A percentile compares a stretch with the other conserved stretches of the same genome.
phyloP scores from a whole-genome alignment of 805 yeast genomes.

The Saccharomycopsis sp. region DNA sequence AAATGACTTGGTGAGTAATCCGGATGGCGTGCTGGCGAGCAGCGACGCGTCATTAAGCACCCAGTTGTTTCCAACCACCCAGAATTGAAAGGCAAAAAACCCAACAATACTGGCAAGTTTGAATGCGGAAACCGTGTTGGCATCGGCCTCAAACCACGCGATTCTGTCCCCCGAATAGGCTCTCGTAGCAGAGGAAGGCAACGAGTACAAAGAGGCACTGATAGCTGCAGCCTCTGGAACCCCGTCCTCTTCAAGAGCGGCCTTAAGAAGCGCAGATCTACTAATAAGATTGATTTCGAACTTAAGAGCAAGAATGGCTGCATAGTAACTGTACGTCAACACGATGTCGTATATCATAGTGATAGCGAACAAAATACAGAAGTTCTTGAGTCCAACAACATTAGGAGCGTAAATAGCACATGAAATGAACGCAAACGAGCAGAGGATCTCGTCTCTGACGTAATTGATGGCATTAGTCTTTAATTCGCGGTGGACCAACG shows the following conservation, averaged over 20 bases:
- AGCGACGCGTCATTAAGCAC: constrained; percentile 15
- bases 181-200: constrained; percentile 22
- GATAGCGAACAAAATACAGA: constrained; percentile 67
- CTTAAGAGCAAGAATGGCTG: constrained; percentile 80
- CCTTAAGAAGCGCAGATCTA: constrained; percentile 68
- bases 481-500: constrained; percentile 31
- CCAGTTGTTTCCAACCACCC: constrained; percentile 65
- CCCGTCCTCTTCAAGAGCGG: constrained; percentile 90
- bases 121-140: constrained; percentile 39
- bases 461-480: constrained; percentile 32
- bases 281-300: constrained; percentile 84
- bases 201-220: constrained; percentile 42
- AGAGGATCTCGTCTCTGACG: constrained; percentile 69
- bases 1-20: constrained; percentile 27
- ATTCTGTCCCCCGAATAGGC: constrained; percentile 7
- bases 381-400: constrained; percentile 69
- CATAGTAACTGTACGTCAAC: constrained; percentile 70
- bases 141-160: constrained; percentile 26
- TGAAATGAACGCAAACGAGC: constrained; percentile 62
- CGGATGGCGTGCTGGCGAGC: neutral
- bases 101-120: constrained; percentile 55
- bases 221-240: constrained; percentile 68
- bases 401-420: constrained; percentile 58
- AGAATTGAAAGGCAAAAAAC: constrained; percentile 57
- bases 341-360: constrained; percentile 66